Evolutionary conservation across 2,329 filamentous ascomycete genomes (phyloP).

Genomic region (Thelonectria blattea): DNA sequence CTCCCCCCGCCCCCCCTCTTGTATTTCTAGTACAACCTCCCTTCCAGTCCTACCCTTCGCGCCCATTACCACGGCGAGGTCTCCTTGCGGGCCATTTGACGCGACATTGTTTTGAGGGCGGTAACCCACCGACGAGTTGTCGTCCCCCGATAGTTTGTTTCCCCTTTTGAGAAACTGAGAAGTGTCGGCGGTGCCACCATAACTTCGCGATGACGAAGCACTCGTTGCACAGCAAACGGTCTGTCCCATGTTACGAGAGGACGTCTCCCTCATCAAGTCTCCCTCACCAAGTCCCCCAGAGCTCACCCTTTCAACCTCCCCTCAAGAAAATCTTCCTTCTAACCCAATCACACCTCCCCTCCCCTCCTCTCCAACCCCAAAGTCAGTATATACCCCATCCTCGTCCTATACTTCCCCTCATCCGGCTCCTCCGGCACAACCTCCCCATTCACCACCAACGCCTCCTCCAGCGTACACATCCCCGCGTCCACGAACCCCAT

Average conservation of each 20-base stretch:
- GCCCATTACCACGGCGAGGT: slow-evolving; percentile 10
- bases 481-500: slow-evolving; percentile 5
- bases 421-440: background rate
- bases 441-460: slow-evolving; percentile 8
- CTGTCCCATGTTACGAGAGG: background rate
- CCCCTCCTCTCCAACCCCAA: background rate
- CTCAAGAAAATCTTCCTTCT: too few species aligned
- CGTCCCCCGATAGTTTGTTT: background rate
- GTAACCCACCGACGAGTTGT: too few species aligned
- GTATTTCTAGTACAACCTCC: background rate
- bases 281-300: too few species aligned
- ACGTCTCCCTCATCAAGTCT: too few species aligned
- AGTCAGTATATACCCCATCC: background rate
- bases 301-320: too few species aligned
- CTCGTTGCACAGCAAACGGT: slow-evolving; percentile 5
- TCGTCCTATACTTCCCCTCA: background rate
- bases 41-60: slow-evolving; percentile 14
- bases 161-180: background rate
- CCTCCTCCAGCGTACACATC: slow-evolving; percentile 13
- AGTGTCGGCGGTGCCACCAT: background rate
- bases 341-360: too few species aligned
- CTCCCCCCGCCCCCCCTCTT: background rate
- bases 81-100: background rate
- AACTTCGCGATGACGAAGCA: slow-evolving; percentile 6
- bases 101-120: too few species aligned